phyloP scores from a whole-genome alignment of 1,139 yeast genomes.

The Insectozyma bohioensis region DNA sequence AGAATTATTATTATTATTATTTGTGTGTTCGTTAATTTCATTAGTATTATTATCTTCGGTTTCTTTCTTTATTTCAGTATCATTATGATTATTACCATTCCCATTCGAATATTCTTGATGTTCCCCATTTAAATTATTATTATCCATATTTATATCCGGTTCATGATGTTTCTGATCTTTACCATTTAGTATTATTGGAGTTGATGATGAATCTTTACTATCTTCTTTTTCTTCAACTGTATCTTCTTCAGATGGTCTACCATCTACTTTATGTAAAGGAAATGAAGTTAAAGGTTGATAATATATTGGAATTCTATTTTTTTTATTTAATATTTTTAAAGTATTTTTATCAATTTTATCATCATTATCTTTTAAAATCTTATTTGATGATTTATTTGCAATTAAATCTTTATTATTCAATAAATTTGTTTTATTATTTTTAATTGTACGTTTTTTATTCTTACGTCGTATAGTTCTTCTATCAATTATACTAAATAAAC shows the following conservation, averaged over 20 bases:
- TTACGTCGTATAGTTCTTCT: slow-evolving; percentile 16
- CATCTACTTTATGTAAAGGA: slow-evolving; percentile 14
- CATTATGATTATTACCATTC: too few relatives aligned
- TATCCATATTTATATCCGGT: not conserved
- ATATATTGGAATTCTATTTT: slow-evolving; percentile 10
- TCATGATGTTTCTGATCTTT: slow-evolving; percentile 1
- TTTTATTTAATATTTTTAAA: slow-evolving; percentile 10
- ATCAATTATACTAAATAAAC: slow-evolving; percentile 28
- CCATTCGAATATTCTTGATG: too few relatives aligned
- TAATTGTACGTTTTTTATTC: slow-evolving; percentile 13
- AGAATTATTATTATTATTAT: not conserved
- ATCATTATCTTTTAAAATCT: slow-evolving; percentile 7
- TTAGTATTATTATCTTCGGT: too few relatives aligned
- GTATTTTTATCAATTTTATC: slow-evolving; percentile 11
- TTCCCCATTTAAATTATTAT: not conserved
- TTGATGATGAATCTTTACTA: too few relatives aligned
- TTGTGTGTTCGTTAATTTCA: not conserved
- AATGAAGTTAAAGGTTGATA: slow-evolving; percentile 14
- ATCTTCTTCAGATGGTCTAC: too few relatives aligned
- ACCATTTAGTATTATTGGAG: too few relatives aligned
- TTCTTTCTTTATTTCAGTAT: too few relatives aligned
- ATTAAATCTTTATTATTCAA: not conserved
- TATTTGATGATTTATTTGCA: not conserved
- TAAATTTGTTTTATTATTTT: not conserved
- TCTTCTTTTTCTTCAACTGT: too few relatives aligned